Evolutionary conservation across 78 protist species (phyloP), one percentile per base, ranked within the genome.

Genomic region (Anaeramoeba flamelloides): DNA sequence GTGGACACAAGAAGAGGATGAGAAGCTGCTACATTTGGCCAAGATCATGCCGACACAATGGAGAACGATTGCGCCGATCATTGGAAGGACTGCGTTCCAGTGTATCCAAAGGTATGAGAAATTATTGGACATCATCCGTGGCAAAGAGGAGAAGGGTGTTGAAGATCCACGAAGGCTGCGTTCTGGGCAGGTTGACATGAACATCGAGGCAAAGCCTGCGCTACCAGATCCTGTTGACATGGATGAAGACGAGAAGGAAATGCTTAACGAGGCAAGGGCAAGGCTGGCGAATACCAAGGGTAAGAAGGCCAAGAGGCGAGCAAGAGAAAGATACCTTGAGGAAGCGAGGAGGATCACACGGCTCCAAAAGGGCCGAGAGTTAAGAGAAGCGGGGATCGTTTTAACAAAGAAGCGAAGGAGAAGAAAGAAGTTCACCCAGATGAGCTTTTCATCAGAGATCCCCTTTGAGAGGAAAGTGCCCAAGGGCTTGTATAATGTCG

Each of bases 1-100:
- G 79, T 98, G 99, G 99, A 84, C 91, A 0, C 78, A 87, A 26
- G 99, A 97, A 79, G 99, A 98, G 41, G 99, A 98, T 33, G 99
- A 97, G 76, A 94, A 93, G 86, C 92, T 98, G 37, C 85, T 97
- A 30, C 98, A 95, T 78, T 82, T 95, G 12, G 98, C 96, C n/a
- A 94, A 94, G 81, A 81, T 93, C 33, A 85, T 88, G 88, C 97
- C 97, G 1, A 75, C 79, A 0, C 97, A 94, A 81, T 98, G 99
- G 99, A 83, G 95, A 12, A 94, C 99, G 2, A 96, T 98, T 69
- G 97, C 99, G 0, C 96, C 95, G 1, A 83, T 91, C 36, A 90
- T 96, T 30, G 98, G 99, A 0, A 88, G 99, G n/a, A 96, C 99
- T 0, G 92, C 99, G 2, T 76, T 93, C 2, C 97, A 94, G 84